Evolutionary conservation across 805 yeast genomes (phyloP), one percentile per base, ranked within the genome.

Genomic region (Cyberlindnera veronae): DNA sequence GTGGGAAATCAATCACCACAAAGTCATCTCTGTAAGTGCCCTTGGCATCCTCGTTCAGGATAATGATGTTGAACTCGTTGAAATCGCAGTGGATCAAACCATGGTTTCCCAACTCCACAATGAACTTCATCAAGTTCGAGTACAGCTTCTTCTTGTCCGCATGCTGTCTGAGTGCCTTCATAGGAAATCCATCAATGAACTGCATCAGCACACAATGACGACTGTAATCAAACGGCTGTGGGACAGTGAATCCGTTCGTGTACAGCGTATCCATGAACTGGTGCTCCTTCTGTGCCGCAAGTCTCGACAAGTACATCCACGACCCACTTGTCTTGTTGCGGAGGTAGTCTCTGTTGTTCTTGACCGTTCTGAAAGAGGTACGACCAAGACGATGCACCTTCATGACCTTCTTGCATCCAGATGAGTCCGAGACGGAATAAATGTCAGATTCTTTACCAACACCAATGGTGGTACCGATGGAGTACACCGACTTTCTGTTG

Each of bases 371-470:
- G 66, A 93, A 93, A 5, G 97, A 89, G 2, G 91, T 85, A 59
- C 99, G 78, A 24, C 99, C 99, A 44, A 93, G 70, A 50, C 99
- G 75, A 63, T 90, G 97, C 28, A 93, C 83, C 62, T 93, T 93
- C 58, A 93, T 65, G 14, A 90, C 96, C 53, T 77, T 75, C 38
- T 77, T 75, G n/a, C 58, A 53, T 1, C 91, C 93, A 16, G 73
- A 57, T 11, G 72, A 67, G 54, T 84, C 90, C 42, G 82, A 79
- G 1, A 85, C 90, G 11, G 90, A 74, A 61, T 84, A 88, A 55
- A 93, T 90, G 66, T 93, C 99, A 3, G 97, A 89, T 63, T 93
- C 99, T 59, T 93, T 93, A 54, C 99, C 99, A 37, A 93, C 96
- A 44, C 98, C 99, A 51, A 91, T 89, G 9, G 84, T 85, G 33